These are phyloP conservation scores for Xylaria sp. DNA, from an alignment of 495 filamentous ascomycete genomes.

Conservation along the genomic window DNA sequence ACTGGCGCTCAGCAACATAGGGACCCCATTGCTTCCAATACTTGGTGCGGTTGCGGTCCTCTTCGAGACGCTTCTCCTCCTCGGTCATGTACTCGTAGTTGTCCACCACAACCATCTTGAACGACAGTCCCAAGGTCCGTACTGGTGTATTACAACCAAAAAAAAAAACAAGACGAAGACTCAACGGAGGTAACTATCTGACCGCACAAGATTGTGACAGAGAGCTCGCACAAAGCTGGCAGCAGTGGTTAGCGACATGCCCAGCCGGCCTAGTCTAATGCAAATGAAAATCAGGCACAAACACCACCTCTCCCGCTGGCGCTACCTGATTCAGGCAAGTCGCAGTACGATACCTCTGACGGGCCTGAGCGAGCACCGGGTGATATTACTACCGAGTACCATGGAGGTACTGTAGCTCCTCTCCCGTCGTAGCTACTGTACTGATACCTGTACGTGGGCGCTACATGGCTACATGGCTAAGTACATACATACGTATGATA, in stretches of 20 bases:
- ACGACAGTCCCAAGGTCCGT: not conserved
- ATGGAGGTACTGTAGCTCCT: not conserved
- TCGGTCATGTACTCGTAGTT: slow-evolving; percentile 80
- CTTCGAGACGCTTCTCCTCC: slow-evolving; percentile 87
- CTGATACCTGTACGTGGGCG: not conserved
- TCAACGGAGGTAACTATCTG: not conserved
- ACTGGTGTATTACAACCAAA: not conserved
- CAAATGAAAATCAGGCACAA: slow-evolving; percentile 26
- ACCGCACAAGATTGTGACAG: not conserved
- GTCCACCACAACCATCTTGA: slow-evolving; percentile 84
- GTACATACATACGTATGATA: too few relatives aligned
- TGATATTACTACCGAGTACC: too few relatives aligned
- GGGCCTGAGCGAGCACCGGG: slow-evolving; percentile 9
- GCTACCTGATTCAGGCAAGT: slow-evolving; percentile 23
- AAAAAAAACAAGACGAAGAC: not conserved
- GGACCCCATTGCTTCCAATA: slow-evolving; percentile 98
- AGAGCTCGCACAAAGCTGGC: slow-evolving; percentile 15
- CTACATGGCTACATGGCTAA: too few relatives aligned
- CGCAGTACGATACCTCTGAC: not conserved
- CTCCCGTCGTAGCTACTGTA: not conserved
- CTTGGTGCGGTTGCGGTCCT: slow-evolving; percentile 77
- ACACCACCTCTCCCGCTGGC: slow-evolving; percentile 11
- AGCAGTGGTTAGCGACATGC: not conserved
- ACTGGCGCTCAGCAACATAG: slow-evolving; percentile 80
- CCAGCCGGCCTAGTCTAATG: slow-evolving; percentile 9